Evolutionary conservation across 495 filamentous ascomycete species (phyloP).

Genomic region (Sordaria brevicollis): DNA sequence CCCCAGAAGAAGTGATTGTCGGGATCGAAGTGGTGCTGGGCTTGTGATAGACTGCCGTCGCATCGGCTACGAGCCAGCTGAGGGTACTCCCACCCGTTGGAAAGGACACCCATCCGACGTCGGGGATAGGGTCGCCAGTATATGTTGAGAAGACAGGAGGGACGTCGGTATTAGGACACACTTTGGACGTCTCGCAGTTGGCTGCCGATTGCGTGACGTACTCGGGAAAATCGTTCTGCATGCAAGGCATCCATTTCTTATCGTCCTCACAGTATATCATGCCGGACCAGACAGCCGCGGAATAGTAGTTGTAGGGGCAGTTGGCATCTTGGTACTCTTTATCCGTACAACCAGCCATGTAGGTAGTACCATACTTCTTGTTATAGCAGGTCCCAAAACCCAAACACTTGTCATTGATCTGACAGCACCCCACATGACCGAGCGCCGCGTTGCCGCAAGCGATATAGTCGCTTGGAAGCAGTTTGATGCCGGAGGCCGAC

Average conservation of each 20-base stretch:
- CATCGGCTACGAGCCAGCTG: not conserved
- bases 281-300: not conserved
- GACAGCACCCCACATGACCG: constrained; percentile 26
- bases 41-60: not conserved
- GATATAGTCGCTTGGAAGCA: constrained; percentile 10
- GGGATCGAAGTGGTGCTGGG: not conserved
- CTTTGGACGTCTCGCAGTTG: not conserved
- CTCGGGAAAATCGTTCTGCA: not conserved
- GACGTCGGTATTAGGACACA: not conserved
- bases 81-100: not conserved
- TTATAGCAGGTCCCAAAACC: constrained; percentile 19
- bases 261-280: not conserved
- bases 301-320: constrained; percentile 12
- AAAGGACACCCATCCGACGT: not conserved
- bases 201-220: not conserved
- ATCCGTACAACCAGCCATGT: constrained; percentile 27
- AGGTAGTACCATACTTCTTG: constrained; percentile 13
- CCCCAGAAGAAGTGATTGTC: not conserved
- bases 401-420: constrained; percentile 22
- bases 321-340: constrained; percentile 1
- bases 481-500: not conserved
- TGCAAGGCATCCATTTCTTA: not conserved
- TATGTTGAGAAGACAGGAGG: not conserved
- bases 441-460: constrained; percentile 27
- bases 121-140: not conserved